These are phyloP conservation scores for Beauveria pseudobassiana DNA, from an alignment of 2,329 filamentous ascomycete genomes.

Conservation along the genomic window DNA sequence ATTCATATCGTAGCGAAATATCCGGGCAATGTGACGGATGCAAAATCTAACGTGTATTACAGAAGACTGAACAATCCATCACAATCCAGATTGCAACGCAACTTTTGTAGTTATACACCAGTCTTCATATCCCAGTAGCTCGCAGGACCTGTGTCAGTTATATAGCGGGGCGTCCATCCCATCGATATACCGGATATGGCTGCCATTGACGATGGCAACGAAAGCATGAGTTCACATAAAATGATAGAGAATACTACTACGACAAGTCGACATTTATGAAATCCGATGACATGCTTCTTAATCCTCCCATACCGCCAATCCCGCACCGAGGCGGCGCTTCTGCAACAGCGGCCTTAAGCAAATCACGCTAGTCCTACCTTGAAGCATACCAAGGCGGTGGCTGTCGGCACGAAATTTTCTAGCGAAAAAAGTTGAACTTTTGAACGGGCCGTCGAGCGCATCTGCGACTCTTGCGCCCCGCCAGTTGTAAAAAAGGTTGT, in stretches of 20 bases:
- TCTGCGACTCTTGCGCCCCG: conserved; percentile 23
- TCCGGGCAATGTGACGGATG: background rate
- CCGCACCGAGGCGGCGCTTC: background rate
- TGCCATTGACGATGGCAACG: background rate
- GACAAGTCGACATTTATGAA: too few relatives aligned
- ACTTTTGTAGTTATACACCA: background rate
- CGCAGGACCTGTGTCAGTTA: background rate
- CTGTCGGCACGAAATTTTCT: conserved; percentile 8
- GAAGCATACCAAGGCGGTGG: background rate
- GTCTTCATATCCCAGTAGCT: background rate
- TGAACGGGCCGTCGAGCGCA: conserved; percentile 12
- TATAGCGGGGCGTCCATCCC: background rate
- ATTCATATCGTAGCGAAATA: background rate
- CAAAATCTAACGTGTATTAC: background rate
- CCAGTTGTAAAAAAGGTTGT: conserved; percentile 15
- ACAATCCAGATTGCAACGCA: too few relatives aligned
- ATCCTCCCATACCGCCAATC: background rate
- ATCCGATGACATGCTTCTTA: background rate
- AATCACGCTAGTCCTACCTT: background rate
- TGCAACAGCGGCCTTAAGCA: too few relatives aligned
- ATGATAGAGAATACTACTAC: too few relatives aligned
- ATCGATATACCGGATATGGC: background rate
- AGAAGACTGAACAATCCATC: too few relatives aligned
- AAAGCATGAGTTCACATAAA: background rate
- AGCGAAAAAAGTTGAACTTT: conserved; percentile 15